Evolutionary conservation across 1,139 yeast species (phyloP), one percentile per base, ranked within the genome.

Genomic region (Candida albicans): DNA sequence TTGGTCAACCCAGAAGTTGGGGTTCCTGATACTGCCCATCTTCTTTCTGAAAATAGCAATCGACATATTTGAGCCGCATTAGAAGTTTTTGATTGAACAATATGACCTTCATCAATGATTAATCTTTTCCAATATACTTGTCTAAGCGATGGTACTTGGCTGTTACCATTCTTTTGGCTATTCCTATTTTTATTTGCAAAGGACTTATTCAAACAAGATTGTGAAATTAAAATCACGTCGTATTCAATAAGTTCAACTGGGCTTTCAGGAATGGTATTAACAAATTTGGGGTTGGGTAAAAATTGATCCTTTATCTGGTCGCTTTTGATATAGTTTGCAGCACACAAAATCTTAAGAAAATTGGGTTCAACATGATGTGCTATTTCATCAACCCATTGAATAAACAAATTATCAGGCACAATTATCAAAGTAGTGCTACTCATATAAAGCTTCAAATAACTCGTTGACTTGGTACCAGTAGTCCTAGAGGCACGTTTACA

Each of bases 11-110:
- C 90, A 0, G 86, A 74, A 0, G 89, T 83, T 2, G 90, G 90
- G 0, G 90, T 84, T 28, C 91, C 90, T 0, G 87, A 79, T 1
- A 84, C 87, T 0, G 83, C 82, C 91, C 90, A 84, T 48, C 78
- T 69, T 41, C 88, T 66, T 55, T 84, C 90, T 8, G 79, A 76
- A 44, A 65, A 61, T 41, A 84, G 56, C 14, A 65, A 62, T 35
- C 67, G 69, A 30, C 86, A 81, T 33, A 79, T 56, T 3, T 62
- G 56, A 25, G 81, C 81, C 0, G 78, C 70, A 44, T 76, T 66
- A 2, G 86, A 73, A 2, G 71, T 60, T 41, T 70, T 73, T 3
- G 83, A 72, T 45, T 70, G 72, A 74, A 82, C 72, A 26, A 82
- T 73, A 57, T 84, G 90, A 0, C 90, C 90, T 59, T 84, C 90